A percentile compares a stretch with the other conserved stretches of the same genome.
Conservation (phyloP, 495 filamentous ascomycete genomes). For the Letharia columbiana region DNA sequence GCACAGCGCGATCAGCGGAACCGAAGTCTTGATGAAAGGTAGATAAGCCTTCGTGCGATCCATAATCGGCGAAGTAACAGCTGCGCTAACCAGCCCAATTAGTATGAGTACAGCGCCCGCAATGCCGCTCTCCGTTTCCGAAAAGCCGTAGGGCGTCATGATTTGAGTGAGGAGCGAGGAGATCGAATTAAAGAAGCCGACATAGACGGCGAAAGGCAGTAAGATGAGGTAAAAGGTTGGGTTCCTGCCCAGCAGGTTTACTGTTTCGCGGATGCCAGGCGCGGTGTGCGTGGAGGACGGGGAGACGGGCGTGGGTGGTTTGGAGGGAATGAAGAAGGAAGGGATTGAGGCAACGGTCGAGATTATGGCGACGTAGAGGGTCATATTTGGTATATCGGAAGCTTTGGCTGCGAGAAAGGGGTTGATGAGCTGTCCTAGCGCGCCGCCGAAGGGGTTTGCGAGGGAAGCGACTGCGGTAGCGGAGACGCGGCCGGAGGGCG, state of each 20-base stretch:
- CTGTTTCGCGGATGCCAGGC: conserved; percentile 42
- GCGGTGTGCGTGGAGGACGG: conserved; percentile 44
- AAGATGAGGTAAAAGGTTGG: conserved; percentile 69
- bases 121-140: conserved; percentile 75
- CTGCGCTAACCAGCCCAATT: conserved; percentile 69
- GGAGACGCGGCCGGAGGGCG: conserved; percentile 68
- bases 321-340: conserved; percentile 74
- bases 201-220: conserved; percentile 71
- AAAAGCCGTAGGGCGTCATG: conserved; percentile 71
- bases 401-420: conserved; percentile 60
- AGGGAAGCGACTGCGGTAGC: conserved; percentile 81
- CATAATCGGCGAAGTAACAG: conserved; percentile 68
- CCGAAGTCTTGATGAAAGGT: conserved; percentile 59
- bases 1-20: conserved; percentile 62
- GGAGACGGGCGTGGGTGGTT: conserved; percentile 66
- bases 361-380: conserved; percentile 80
- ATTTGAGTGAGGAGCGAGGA: conserved; percentile 88
- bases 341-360: conserved; percentile 65
- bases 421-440: conserved; percentile 76
- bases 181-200: conserved; percentile 86
- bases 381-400: conserved; percentile 66
- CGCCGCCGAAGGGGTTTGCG: conserved; percentile 82
- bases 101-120: conserved; percentile 81
- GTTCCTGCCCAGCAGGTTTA: conserved; percentile 40
- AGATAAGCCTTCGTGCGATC: conserved; percentile 79